Evolutionary conservation across 140 eudicot species (phyloP), one percentile per base, ranked within the genome.

Genomic region (Artemisia princeps): DNA sequence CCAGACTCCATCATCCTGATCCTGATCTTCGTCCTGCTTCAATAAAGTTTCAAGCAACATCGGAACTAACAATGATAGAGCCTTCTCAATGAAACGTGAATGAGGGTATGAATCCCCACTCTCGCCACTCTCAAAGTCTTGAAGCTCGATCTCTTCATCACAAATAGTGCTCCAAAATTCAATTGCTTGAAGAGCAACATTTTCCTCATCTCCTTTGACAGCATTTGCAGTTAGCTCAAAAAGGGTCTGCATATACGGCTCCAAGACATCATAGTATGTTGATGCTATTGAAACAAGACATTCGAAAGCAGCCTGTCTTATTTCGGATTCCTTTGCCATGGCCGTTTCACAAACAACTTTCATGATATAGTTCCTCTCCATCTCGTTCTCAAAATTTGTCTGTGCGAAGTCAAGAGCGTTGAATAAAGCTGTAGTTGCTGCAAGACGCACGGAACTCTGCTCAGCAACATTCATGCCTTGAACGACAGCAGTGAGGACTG

Each of bases 91-190:
- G 77, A 87, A 84, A 3, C 48, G 77, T 49, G 88, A 84, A 68
- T 82, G 88, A 8, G 90, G 81, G 40, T 75, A 71, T n/a, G 94
- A 86, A 40, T 80, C 87, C 6, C 79, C 88, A 10, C 75, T 71
- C 4, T 80, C 84, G 14, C 57, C 67, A 12, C 15, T 64, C 55
- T 78, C 84, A 70, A 63, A 81, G n/a, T 86, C 95, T 78, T 83
- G 89, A 77, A 86, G 77, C 60, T 89, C 96, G 0, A 84, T 83
- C 73, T 89, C 96, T 72, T 86, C 96, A 78, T 89, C 96, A 30
- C 96, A 89, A 1, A 89, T 89, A 0, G 96, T 81, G 70, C 96
- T 89, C 96, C 96, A 89, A 62, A 89, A 89, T 48, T 89, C 96
- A 50, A 89, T 76, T 6, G 96, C 95, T 74, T 86, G 96, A 55